These are phyloP conservation scores for Colletotrichum chrysophilum DNA, from an alignment of 2,329 filamentous ascomycete species.

Conservation along the genomic window DNA sequence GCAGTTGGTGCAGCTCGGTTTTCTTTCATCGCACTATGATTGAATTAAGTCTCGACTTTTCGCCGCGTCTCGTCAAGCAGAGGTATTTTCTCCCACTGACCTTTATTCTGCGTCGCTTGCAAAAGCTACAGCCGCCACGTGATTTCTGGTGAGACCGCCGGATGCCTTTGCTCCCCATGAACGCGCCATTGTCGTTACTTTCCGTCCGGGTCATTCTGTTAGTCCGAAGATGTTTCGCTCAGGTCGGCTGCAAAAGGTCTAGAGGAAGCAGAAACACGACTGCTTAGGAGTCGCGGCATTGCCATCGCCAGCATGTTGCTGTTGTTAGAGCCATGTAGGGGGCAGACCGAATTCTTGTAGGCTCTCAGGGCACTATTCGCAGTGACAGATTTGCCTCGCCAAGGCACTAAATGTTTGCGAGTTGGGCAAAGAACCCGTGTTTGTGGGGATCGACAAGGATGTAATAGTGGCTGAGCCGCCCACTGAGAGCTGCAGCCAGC, in stretches of 20 bases:
- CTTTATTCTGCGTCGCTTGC: neutral
- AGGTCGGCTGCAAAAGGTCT: neutral
- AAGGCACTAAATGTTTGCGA: neutral
- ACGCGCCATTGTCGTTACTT: no score
- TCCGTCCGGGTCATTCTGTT: neutral
- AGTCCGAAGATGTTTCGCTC: neutral
- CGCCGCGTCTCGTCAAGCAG: neutral
- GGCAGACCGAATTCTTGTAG: neutral
- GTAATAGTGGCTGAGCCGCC: neutral
- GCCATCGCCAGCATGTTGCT: neutral
- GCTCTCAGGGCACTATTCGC: neutral
- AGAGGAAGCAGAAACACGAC: neutral
- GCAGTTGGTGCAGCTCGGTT: neutral
- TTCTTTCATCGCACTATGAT: neutral
- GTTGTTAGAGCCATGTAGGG: neutral
- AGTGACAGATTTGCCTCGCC: neutral
- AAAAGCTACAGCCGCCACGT: neutral
- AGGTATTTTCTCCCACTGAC: neutral
- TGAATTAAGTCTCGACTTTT: accelerated
- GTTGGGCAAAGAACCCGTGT: neutral
- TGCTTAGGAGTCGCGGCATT: neutral
- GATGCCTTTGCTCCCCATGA: neutral
- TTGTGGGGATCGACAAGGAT: neutral
- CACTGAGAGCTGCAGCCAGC: neutral
- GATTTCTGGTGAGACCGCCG: neutral